Conservation (phyloP, 1,139 yeast genomes). For the Protomyces inundatus region DNA sequence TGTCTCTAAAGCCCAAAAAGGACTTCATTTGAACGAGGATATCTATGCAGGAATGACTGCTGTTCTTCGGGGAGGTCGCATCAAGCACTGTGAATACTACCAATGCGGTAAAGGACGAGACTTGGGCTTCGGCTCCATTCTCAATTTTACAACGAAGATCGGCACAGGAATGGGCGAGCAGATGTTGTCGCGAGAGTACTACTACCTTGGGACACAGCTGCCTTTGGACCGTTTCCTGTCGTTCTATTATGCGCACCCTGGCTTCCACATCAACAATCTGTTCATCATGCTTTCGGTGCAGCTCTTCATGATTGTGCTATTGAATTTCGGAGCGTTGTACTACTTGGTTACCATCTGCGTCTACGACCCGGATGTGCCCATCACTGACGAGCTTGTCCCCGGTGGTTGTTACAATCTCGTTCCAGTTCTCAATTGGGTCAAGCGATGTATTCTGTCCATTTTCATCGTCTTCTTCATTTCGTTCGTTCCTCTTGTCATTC, state of each 20-base stretch:
- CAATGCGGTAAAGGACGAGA: conserved; percentile 99
- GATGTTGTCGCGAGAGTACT: conserved; percentile 96
- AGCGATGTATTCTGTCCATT: conserved; percentile 94
- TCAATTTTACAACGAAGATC: conserved; percentile 97
- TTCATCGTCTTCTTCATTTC: conserved; percentile 98
- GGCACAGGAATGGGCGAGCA: conserved; percentile 99
- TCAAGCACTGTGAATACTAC: conserved; percentile 97
- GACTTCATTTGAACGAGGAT: conserved; percentile 97
- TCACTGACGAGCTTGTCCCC: conserved; percentile 79
- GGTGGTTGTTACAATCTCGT: conserved; percentile 87
- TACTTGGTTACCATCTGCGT: conserved; percentile 83
- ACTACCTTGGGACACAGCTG: conserved; percentile 92
- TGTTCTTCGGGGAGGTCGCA: conserved; percentile 94
- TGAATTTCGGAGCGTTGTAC: conserved; percentile 85
- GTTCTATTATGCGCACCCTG: conserved; percentile 97
- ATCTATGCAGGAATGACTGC: conserved; percentile 99
- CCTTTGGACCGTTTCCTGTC: conserved; percentile 96
- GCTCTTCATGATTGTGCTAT: conserved; percentile 82
- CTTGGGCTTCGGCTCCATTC: conserved; percentile 97
- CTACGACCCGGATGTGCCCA: conserved; percentile 77
- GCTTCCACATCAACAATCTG: conserved; percentile 96
- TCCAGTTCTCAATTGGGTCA: conserved; percentile 93
- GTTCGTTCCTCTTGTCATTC: conserved; percentile 91
- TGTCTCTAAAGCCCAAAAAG: conserved; percentile 98
- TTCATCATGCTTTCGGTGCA: conserved; percentile 93